Conservation (phyloP, 176 grass and related monocot species). For the Elaeis guineensis region DNA sequence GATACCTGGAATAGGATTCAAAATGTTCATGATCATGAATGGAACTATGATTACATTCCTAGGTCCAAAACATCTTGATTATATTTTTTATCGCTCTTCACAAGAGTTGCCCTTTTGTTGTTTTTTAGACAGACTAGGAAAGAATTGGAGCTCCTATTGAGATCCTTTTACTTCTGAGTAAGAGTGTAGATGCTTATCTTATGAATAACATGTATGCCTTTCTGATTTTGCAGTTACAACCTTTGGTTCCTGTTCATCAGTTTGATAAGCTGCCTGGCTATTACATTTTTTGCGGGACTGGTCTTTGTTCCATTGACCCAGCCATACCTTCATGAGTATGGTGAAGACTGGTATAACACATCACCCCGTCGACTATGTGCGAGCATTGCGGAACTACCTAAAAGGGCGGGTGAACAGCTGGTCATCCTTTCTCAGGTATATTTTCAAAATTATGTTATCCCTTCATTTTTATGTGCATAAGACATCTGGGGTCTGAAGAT, state of each 20-base stretch:
- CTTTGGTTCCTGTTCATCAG: slow-evolving; percentile 91
- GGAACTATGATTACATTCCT: too few species aligned
- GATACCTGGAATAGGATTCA: too few species aligned
- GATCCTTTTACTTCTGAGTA: too few species aligned
- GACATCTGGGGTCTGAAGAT: too few species aligned
- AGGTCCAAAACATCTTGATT: too few species aligned
- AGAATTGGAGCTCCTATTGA: too few species aligned
- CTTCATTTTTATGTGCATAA: neutral
- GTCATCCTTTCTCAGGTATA: slow-evolving; percentile 91
- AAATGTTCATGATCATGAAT: too few species aligned
- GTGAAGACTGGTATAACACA: slow-evolving; percentile 93
- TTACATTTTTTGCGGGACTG: slow-evolving; percentile 95
- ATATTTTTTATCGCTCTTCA: too few species aligned
- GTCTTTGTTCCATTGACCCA: slow-evolving; percentile 87
- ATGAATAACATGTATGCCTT: neutral
- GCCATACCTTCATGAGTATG: slow-evolving; percentile 98
- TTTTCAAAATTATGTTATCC: slow-evolving; percentile 12
- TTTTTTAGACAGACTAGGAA: too few species aligned
- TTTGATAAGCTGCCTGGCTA: slow-evolving; percentile 91
- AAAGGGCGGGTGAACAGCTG: slow-evolving; percentile 65
- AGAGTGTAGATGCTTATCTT: too few species aligned
- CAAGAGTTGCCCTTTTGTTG: too few species aligned
- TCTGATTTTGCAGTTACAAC: slow-evolving; percentile 67
- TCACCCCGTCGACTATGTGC: slow-evolving; percentile 82
- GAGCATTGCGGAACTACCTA: slow-evolving; percentile 74